phyloP scores from a whole-genome alignment of 2,329 filamentous ascomycete genomes.

The Fusarium neocosmosporiellum region DNA sequence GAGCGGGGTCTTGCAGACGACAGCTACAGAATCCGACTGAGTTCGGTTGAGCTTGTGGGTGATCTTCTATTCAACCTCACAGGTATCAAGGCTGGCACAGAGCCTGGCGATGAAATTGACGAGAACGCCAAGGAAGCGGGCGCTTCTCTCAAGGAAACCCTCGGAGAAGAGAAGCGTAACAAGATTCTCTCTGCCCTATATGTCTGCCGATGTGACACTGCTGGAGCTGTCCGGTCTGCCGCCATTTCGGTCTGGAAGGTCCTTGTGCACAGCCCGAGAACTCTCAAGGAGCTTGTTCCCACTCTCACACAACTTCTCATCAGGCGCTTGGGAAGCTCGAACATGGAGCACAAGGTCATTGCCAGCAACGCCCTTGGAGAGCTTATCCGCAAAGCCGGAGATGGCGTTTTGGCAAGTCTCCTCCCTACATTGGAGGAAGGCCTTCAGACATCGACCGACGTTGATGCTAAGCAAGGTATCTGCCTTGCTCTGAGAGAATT shows the following conservation, averaged over 20 bases:
- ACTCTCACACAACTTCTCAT: constrained; percentile 96
- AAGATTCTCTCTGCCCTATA: constrained; percentile 97
- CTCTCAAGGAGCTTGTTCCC: constrained; percentile 93
- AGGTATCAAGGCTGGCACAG: constrained; percentile 84
- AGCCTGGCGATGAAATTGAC: constrained; percentile 82
- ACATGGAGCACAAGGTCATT: constrained; percentile 99
- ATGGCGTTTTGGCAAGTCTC: constrained; percentile 88
- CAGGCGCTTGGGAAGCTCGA: constrained; percentile 90
- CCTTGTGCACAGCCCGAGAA: constrained; percentile 89
- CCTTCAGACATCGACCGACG: constrained; percentile 86
- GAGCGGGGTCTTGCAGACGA: constrained; percentile 98
- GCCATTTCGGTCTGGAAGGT: constrained; percentile 97
- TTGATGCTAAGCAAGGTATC: constrained; percentile 95
- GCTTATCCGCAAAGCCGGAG: constrained; percentile 95
- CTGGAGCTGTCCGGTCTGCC: constrained; percentile 87
- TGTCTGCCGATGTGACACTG: constrained; percentile 97
- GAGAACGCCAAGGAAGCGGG: constrained; percentile 86
- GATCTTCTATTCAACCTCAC: constrained; percentile 98
- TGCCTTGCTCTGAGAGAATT: constrained; percentile 96
- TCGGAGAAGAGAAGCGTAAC: constrained; percentile 96
- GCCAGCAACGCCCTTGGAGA: constrained; percentile 97
- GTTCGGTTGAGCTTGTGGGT: constrained; percentile 96
- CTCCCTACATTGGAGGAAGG: constrained; percentile 94
- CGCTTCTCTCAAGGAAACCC: constrained; percentile 90
- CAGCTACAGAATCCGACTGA: constrained; percentile 96